A percentile compares a stretch with the other conserved stretches of the same genome.
phyloP scores from a whole-genome alignment of 345 rosid genomes.

The Eucalyptus leucophloia region DNA sequence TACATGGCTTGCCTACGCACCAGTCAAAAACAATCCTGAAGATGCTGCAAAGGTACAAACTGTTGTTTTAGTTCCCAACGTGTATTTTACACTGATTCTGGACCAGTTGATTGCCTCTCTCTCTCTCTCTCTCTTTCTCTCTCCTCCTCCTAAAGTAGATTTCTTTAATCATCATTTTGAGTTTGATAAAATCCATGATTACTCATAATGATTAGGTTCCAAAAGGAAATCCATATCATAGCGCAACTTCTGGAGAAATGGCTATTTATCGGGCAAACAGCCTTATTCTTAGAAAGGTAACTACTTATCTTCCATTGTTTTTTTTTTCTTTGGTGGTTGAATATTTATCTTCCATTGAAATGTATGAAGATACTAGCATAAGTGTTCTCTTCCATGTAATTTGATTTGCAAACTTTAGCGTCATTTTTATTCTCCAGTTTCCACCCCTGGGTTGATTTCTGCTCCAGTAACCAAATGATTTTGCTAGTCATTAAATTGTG shows the following conservation, averaged over 20 bases:
- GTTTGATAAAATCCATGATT: not conserved
- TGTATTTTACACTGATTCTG: not conserved
- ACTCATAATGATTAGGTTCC: constrained; percentile 39
- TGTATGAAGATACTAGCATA: not conserved
- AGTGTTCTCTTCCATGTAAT: not conserved
- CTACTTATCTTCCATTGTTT: not conserved
- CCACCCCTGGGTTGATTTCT: not conserved
- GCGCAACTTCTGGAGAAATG: constrained; percentile 97
- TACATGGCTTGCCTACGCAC: constrained; percentile 88
- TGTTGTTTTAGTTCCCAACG: not conserved
- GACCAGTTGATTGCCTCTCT: not conserved
- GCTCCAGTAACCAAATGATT: not conserved
- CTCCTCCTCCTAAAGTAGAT: not conserved
- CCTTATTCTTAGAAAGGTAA: constrained; percentile 62
- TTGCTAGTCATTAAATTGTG: not conserved
- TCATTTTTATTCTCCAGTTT: not conserved
- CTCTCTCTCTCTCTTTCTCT: not conserved
- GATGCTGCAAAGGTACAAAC: constrained; percentile 82
- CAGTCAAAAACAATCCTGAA: constrained; percentile 87
- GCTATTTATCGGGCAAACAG: constrained; percentile 71
- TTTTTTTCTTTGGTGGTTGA: not conserved
- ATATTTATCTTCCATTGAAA: not conserved
- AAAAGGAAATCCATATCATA: constrained; percentile 88
- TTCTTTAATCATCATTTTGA: not conserved
- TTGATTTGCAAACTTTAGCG: not conserved